Percentiles rank a stretch among this genome's conserved stretches.
Conservation (phyloP, 2,329 filamentous ascomycete genomes). For the Fusarium concolor region DNA sequence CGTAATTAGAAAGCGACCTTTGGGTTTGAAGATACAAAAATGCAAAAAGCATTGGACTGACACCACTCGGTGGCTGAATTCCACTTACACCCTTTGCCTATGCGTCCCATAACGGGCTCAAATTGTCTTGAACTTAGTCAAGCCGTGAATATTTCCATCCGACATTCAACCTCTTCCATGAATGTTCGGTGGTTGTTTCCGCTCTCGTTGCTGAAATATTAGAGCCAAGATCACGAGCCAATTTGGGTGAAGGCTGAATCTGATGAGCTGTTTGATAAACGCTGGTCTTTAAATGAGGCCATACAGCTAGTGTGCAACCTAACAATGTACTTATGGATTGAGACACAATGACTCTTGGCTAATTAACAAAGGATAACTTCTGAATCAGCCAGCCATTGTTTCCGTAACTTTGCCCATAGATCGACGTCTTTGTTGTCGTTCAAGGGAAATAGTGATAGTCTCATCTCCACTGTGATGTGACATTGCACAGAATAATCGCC, state of each 20-base stretch:
- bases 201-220: neutral
- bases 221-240: neutral
- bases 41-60: conserved; percentile 11
- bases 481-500: too few species aligned
- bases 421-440: neutral
- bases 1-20: conserved; percentile 3
- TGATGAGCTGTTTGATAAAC: neutral
- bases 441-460: neutral
- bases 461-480: neutral
- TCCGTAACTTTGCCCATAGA: too few species aligned
- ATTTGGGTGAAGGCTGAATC: neutral
- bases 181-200: conserved; percentile 3
- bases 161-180: conserved; percentile 4
- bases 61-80: conserved; percentile 5
- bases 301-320: neutral
- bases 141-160: too few species aligned
- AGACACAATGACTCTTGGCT: neutral
- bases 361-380: neutral
- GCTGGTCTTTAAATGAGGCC: neutral
- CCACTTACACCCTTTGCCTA: neutral
- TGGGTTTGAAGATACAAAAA: neutral
- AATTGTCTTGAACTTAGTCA: conserved; percentile 4
- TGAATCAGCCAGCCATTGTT: neutral
- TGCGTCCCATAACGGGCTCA: neutral
- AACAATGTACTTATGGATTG: neutral